phyloP scores from a whole-genome alignment of 1,284 basidiomycete genomes.

The Flammula alnicola region DNA sequence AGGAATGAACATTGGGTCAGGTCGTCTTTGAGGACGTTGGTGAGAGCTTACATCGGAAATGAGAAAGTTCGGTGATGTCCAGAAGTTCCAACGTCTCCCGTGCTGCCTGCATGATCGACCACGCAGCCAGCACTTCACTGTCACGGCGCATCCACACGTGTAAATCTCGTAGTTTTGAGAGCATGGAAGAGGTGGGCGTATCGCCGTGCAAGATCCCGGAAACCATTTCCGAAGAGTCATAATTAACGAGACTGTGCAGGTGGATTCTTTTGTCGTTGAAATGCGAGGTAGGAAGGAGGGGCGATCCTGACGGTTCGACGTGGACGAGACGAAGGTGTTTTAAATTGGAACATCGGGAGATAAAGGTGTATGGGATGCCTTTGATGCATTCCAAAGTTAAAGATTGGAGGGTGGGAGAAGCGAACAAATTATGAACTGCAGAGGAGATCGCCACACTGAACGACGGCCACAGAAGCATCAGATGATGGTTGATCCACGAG shows the following conservation, averaged over 20 bases:
- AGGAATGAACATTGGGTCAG: not conserved
- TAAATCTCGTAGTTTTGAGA: not conserved
- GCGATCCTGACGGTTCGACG: not conserved
- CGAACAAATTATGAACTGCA: conserved; percentile 2
- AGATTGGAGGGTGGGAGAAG: conserved; percentile 4
- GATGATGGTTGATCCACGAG: conserved; percentile 8
- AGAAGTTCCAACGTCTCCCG: conserved; percentile 10
- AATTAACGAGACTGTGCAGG: not conserved
- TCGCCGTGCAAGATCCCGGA: not conserved
- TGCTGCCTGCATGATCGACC: conserved; percentile 11
- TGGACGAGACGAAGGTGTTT: conserved; percentile 8
- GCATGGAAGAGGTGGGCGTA: not conserved
- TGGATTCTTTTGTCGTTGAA: too few relatives aligned
- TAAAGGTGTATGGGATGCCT: not conserved
- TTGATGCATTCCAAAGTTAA: conserved; percentile 10
- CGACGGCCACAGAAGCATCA: conserved; percentile 7
- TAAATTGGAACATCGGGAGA: conserved; percentile 1
- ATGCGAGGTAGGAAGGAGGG: not conserved
- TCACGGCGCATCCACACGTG: conserved; percentile 14
- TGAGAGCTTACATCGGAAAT: conserved; percentile 9
- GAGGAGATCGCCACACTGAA: conserved; percentile 4
- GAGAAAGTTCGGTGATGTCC: conserved; percentile 14
- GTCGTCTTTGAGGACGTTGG: too few relatives aligned
- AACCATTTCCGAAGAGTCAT: conserved; percentile 3
- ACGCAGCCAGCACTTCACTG: conserved; percentile 2